Base-by-base conservation (phyloP, 805 yeast genomes). In the Spathaspora gorwiae region DNA sequence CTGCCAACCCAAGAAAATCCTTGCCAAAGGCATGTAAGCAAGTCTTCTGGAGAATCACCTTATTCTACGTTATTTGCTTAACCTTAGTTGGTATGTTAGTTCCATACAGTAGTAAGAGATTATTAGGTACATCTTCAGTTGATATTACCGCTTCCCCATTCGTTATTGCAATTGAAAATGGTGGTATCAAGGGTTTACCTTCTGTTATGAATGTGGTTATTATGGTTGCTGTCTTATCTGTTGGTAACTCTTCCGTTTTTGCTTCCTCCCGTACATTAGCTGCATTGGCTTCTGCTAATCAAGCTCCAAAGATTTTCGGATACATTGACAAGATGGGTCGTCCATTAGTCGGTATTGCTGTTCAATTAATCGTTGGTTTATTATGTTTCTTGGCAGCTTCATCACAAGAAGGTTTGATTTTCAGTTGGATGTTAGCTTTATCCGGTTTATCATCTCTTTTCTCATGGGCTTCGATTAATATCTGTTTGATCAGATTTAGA, bases 111-210 rank as follows among this genome's bases (percentile, higher is more conserved):
- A 51, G 51, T n/a, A 43, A 46, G 8, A 43, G 56, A 33, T 64
- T 73, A 49, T 62, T 75, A 40, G 45, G 42, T 36, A 65, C 64
- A 26, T 76, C 78, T 47, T 68, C 76, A 19, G 60, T 74, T 36
- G 79, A 74, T 43, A 84, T 84, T 38, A 64, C 81, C 13, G 86
- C 89, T 9, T 85, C 92, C n/a, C 94, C 94, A 14, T 85, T 85
- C 54, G 92, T 86, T 44, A 79, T 86, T 65, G 86, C 92, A 27
- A 78, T 84, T 45, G 66, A 60, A 31, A 71, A 74, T 42, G 85
- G 84, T 26, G 87, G 87, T 48, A 81, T 83, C 51, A 65, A 62
- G 31, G 89, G 83, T 39, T 64, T 83, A 43, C 87, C 87, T 24
- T 72, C 79, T 29, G 77, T 84, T 34, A 72, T 84, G 69, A 84